Conservation (phyloP, 2,329 filamentous ascomycete species). For the Camptophora hylomeconis region DNA sequence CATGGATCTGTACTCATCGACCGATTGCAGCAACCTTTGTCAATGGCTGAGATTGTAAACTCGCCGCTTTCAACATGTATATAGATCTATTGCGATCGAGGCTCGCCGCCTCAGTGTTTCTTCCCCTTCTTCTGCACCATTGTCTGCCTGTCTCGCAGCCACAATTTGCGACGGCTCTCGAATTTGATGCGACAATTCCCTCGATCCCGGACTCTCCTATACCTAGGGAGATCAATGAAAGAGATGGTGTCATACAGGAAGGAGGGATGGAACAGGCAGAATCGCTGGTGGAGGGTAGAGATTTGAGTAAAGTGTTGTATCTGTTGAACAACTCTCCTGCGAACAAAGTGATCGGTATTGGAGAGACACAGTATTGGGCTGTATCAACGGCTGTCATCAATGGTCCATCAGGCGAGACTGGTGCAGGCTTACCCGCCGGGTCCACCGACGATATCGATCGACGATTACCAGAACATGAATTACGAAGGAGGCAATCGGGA, state of each 20-base stretch:
- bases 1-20: no score
- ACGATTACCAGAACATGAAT: slow-evolving; percentile 10
- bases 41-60: no score
- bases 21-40: no score
- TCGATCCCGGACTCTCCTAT: no score
- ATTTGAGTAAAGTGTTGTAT: no score
- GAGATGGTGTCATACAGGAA: slow-evolving; percentile 16
- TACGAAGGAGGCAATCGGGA: slow-evolving; percentile 11
- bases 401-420: slow-evolving; percentile 26
- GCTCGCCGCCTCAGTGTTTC: slow-evolving; percentile 46
- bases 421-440: slow-evolving; percentile 25
- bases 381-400: slow-evolving; percentile 46
- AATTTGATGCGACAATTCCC: slow-evolving; percentile 33
- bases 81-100: no score
- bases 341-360: slow-evolving; percentile 48
- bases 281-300: not conserved
- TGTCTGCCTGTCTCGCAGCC: slow-evolving; percentile 46
- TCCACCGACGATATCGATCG: slow-evolving; percentile 12
- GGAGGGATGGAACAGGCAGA: not conserved
- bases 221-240: slow-evolving; percentile 5
- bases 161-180: slow-evolving; percentile 49
- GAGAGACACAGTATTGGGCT: slow-evolving; percentile 50
- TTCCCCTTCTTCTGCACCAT: slow-evolving; percentile 49
- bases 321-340: slow-evolving; percentile 54
- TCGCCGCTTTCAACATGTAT: no score